These are phyloP conservation scores for Mycena indigotica DNA, from an alignment of 768 basidiomycete species.

Conservation along the genomic window DNA sequence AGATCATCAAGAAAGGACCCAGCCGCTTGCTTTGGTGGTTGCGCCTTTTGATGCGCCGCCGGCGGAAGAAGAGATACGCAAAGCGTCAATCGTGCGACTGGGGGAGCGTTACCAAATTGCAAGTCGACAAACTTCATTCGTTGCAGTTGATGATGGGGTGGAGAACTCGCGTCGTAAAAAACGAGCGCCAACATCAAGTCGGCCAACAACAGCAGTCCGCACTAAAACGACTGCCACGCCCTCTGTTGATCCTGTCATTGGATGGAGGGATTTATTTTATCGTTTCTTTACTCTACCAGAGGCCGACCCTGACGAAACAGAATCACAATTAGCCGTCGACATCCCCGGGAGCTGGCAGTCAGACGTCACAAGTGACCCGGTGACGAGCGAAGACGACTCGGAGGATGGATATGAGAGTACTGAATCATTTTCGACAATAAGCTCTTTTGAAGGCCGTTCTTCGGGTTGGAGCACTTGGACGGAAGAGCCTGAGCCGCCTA, in stretches of 20 bases:
- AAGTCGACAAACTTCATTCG: slow-evolving; percentile 56
- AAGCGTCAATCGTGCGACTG: slow-evolving; percentile 50
- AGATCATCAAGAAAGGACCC: slow-evolving; percentile 43
- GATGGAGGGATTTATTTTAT: neutral
- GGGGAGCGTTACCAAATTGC: slow-evolving; percentile 55
- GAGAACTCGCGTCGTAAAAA: too few species aligned
- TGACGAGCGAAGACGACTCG: slow-evolving; percentile 16
- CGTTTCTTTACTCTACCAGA: slow-evolving; percentile 5
- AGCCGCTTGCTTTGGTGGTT: slow-evolving; percentile 35
- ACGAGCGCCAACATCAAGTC: too few species aligned
- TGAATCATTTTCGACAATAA: slow-evolving; percentile 48
- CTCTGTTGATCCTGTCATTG: neutral
- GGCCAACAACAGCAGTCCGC: neutral
- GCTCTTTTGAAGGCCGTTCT: slow-evolving; percentile 44
- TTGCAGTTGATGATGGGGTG: slow-evolving; percentile 49
- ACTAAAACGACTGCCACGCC: neutral
- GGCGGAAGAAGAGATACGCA: slow-evolving; percentile 39
- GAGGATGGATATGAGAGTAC: slow-evolving; percentile 34
- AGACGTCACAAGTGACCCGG: slow-evolving; percentile 3
- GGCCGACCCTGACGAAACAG: neutral
- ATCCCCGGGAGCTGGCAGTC: slow-evolving; percentile 21
- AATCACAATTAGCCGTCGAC: neutral
- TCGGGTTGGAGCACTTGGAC: slow-evolving; percentile 38
- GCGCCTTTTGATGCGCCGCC: slow-evolving; percentile 22
- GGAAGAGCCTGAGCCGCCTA: slow-evolving; percentile 25